Evolutionary conservation across 176 grass and related monocot species (phyloP).

Genomic region (Cenchrus purpureus): DNA sequence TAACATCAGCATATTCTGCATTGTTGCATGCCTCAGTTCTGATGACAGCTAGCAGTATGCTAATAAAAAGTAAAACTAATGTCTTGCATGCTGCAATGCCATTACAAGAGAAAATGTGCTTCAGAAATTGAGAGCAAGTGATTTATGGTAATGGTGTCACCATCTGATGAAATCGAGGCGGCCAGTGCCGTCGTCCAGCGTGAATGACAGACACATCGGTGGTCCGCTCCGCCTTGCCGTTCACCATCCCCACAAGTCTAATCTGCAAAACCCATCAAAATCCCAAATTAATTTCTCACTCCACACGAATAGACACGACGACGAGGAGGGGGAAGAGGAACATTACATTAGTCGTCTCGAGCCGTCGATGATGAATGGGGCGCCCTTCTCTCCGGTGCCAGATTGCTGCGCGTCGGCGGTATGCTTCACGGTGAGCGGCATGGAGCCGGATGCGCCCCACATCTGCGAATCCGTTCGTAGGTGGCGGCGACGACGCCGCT

Average conservation of each 20-base stretch:
- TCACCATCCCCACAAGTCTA: constrained; percentile 72
- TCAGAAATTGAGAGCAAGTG: too few species aligned
- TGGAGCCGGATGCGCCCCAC: too few species aligned
- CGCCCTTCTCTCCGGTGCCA: too few species aligned
- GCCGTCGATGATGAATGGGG: too few species aligned
- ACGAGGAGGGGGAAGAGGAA: not conserved
- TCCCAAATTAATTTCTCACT: not conserved
- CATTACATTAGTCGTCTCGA: too few species aligned
- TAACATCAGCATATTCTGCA: not conserved
- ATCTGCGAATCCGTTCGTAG: too few species aligned
- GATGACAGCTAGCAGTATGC: not conserved
- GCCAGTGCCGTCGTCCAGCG: constrained; percentile 86
- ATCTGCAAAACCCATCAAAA: constrained; percentile 36
- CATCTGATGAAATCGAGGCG: constrained; percentile 82
- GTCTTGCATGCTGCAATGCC: not conserved
- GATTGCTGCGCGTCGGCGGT: too few species aligned
- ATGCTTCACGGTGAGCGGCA: too few species aligned
- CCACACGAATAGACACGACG: not conserved
- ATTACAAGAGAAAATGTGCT: not conserved
- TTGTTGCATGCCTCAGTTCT: not conserved
- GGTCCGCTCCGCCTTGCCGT: constrained; percentile 61
- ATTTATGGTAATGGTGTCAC: constrained; percentile 22
- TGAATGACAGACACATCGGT: constrained; percentile 70
- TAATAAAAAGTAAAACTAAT: not conserved
- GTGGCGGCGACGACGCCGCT: too few species aligned